Evolutionary conservation across 768 basidiomycete genomes (phyloP).

Genomic region (Boletus huronensis): DNA sequence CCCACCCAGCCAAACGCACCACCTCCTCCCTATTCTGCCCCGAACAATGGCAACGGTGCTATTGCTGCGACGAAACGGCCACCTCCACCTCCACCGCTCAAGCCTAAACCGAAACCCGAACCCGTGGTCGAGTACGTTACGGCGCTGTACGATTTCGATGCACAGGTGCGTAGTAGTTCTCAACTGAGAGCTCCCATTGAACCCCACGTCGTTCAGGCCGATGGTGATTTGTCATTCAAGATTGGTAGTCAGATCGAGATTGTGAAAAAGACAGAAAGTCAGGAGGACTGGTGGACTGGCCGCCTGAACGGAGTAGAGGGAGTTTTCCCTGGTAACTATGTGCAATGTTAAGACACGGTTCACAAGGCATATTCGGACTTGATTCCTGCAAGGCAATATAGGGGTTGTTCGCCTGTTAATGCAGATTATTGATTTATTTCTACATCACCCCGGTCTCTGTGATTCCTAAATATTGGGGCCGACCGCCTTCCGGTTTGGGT

Average conservation of each 20-base stretch:
- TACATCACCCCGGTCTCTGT: background rate
- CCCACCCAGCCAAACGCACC: slow-evolving; percentile 37
- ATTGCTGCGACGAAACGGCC: slow-evolving; percentile 60
- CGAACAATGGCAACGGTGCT: slow-evolving; percentile 18
- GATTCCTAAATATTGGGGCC: slow-evolving; percentile 15
- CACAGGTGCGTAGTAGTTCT: slow-evolving; percentile 54
- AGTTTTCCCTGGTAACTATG: slow-evolving; percentile 78
- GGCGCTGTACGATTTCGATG: slow-evolving; percentile 91
- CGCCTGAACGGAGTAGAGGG: slow-evolving; percentile 77
- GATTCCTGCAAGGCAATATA: background rate
- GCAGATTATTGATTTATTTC: background rate
- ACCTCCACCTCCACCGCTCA: slow-evolving; percentile 89
- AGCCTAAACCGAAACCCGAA: slow-evolving; percentile 76
- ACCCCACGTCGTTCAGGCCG: slow-evolving; percentile 49
- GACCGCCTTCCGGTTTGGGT: background rate
- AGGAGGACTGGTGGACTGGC: slow-evolving; percentile 99
- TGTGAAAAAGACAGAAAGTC: slow-evolving; percentile 72
- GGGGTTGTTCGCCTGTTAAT: background rate
- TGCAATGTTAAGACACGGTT: slow-evolving; percentile 18
- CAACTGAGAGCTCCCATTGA: background rate
- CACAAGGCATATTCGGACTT: background rate
- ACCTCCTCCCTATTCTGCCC: slow-evolving; percentile 37
- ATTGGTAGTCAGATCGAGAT: slow-evolving; percentile 90
- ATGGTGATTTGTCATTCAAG: slow-evolving; percentile 87
- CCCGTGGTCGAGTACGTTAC: slow-evolving; percentile 73